Base-by-base conservation (phyloP, 805 yeast genomes). In the Barnettozyma botsteinii region DNA sequence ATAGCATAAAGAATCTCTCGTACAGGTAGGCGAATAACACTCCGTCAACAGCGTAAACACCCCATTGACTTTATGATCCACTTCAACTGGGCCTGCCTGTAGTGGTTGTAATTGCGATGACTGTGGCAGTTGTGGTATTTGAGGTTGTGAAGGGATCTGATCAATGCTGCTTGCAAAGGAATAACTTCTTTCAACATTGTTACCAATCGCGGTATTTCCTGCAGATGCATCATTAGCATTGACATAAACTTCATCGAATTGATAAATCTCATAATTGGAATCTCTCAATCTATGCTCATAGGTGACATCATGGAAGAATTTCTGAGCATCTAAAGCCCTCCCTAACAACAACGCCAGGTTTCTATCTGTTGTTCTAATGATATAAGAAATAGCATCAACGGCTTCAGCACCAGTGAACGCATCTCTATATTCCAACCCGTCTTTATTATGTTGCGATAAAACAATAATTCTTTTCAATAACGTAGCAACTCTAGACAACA, bases 1-100 rank as follows among this genome's bases (percentile, higher is more conserved):
- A 62, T 93, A 93, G 63, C 98, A 93, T 29, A 91, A 66, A 25
- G 77, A 70, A 53, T 86, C 94, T 37, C 94, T 70, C 5, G 96
- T 81, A 64, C 98, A 93, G 0, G 98, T 93, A 25, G 98, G 96
- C 0, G 97, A 88, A 56, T 93, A 93, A 64, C 98, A 93, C 56
- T 89, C 96, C 0, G 97, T 85, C 46, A 93, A 67, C 31, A 91
- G 66, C 1, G 96, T 91, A 56, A 91, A 93, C 4, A 93, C 95
- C 51, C 98, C 98, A 60, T 85, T 85, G 10, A 87, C 88, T 4
- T 43, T 51, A 38, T 55, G 62, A 31, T 53, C 49, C 20, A 52
- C 48, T 18, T 56, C 56, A 14, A 53, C 48, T 25, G 46, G 40
- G 19, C 41, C 42, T 32, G 42, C 41, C 34, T 37, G 45, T 15